Evolutionary conservation across 192 early-diverging fungal species (phyloP), one percentile per base, ranked within the genome.

Genomic region (Mortierella claussenii): DNA sequence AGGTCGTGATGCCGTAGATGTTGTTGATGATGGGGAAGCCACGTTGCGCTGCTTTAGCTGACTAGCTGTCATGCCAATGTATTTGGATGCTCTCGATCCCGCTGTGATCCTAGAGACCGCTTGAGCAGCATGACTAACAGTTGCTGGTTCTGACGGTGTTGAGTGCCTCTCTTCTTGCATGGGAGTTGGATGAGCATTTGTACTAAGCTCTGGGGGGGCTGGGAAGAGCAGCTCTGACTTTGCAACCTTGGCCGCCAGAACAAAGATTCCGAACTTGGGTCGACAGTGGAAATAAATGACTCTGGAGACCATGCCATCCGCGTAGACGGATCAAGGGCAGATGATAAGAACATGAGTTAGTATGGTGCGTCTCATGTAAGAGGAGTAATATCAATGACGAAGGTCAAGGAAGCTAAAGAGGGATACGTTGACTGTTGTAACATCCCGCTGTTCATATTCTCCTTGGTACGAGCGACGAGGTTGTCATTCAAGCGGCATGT

Each of bases 231-330:
- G 46, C 32, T 82, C 78, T 31, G 76, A 63, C 40, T 73, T 71
- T 9, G 58, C 68, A 46, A 82, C 60, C 50, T 92, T 92, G 26
- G 88, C 85, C 18, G 90, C 86, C 17, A 89, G 80, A 20, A 91
- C 81, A 82, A 93, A 95, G 34, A 94, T 78, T 20, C 93, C 93
- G 10, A 84, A 86, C 47, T 85, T 81, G 12, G 87, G 83, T 26
- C 86, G 84, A 68, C 93, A 94, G 17, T 65, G 64, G 69, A 94
- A 94, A 58, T 94, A 94, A 0, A 76, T 62, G 47, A 85, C 80
- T 17, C 93, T 88, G 70, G 48, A 60, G 7, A 45, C 13, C 24
- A 7, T 12, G 17, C 18, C 15, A 53, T 32, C 27, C 30, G 3
- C 51, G 53, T 27, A 55, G 21, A 33, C 2, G 18, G 23, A 43